Percentiles rank a stretch among this genome's conserved stretches.
These are phyloP conservation scores for Penstemon newberryi DNA, from an alignment of 257 asterid genomes.

Conservation along the genomic window DNA sequence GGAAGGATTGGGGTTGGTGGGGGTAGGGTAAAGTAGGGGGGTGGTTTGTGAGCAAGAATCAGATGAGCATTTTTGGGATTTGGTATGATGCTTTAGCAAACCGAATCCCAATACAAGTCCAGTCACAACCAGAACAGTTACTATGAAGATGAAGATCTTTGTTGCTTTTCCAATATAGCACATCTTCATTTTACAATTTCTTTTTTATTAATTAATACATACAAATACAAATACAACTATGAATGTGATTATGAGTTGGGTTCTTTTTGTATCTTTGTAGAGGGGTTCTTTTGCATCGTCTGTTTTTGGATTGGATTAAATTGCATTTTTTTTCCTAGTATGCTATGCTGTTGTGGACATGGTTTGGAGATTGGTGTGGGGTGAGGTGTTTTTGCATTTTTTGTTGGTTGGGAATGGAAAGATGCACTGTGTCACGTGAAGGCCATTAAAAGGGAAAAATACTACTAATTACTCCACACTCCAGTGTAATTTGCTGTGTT, in stretches of 20 bases:
- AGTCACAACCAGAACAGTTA: conserved; percentile 51
- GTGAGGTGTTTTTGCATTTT: conserved; percentile 1
- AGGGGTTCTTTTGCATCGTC: background rate
- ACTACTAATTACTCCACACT: background rate
- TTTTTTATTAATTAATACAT: too few relatives aligned
- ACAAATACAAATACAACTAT: background rate
- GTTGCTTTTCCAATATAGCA: conserved; percentile 94
- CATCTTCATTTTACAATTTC: conserved; percentile 26
- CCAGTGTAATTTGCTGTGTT: conserved; percentile 3
- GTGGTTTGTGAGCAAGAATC: conserved; percentile 46
- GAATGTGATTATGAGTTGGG: conserved; percentile 32
- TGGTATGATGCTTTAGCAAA: conserved; percentile 38
- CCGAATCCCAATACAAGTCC: conserved; percentile 67
- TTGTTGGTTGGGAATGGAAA: conserved; percentile 14
- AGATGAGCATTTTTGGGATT: conserved; percentile 39
- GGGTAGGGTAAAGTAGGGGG: conserved; percentile 34
- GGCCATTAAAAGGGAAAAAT: conserved; percentile 27
- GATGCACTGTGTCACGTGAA: conserved; percentile 43
- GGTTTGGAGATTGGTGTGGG: conserved; percentile 10
- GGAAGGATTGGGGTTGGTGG: conserved; percentile 9
- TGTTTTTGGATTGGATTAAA: background rate
- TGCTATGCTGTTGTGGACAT: too few relatives aligned
- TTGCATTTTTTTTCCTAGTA: too few relatives aligned
- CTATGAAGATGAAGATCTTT: conserved; percentile 88
- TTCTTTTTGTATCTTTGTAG: conserved; percentile 25